Percentiles rank a stretch among this genome's conserved stretches.
phyloP scores from a whole-genome alignment of 73 alveolate species.

The Strombidium stylifer region DNA sequence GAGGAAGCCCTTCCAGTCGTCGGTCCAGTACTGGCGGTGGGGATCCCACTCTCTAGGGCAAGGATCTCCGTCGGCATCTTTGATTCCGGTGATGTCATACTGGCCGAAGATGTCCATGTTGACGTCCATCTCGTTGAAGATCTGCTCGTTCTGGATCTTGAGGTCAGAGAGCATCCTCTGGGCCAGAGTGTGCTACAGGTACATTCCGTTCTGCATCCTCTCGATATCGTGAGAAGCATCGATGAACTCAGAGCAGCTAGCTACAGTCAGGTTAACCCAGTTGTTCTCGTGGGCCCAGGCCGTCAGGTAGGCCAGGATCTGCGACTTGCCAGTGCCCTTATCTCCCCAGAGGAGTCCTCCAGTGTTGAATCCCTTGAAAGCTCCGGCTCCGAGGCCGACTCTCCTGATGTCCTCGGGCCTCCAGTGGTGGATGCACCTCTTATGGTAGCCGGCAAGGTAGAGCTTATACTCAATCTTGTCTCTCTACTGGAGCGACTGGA shows the following conservation, averaged over 20 bases:
- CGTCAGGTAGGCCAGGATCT: slow-evolving; percentile 53
- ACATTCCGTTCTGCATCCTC: slow-evolving; percentile 72
- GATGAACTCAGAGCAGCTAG: slow-evolving; percentile 61
- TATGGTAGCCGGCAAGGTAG: slow-evolving; percentile 47
- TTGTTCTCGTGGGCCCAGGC: slow-evolving; percentile 80
- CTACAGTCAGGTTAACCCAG: slow-evolving; percentile 67
- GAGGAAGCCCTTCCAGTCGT: slow-evolving; percentile 65
- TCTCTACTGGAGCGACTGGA: slow-evolving; percentile 1
- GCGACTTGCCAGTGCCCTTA: slow-evolving; percentile 67
- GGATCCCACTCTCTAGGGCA: slow-evolving; percentile 68
- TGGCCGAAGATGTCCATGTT: slow-evolving; percentile 65
- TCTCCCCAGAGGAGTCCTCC: slow-evolving; percentile 66
- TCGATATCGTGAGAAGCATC: slow-evolving; percentile 23
- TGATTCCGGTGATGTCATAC: slow-evolving; percentile 66
- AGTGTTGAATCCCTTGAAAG: slow-evolving; percentile 50
- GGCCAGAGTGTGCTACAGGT: slow-evolving; percentile 59
- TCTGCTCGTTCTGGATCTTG: slow-evolving; percentile 45
- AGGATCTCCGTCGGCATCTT: slow-evolving; percentile 82
- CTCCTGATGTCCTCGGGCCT: slow-evolving; percentile 64
- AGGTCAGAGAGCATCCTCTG: slow-evolving; percentile 48
- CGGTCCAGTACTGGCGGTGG: slow-evolving; percentile 59
- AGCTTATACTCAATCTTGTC: slow-evolving; percentile 40
- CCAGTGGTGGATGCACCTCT: slow-evolving; percentile 51
- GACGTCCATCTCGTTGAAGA: slow-evolving; percentile 51
- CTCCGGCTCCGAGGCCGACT: slow-evolving; percentile 14